Percentiles rank a stretch among this genome's conserved stretches.
Evolutionary conservation across 2,329 filamentous ascomycete species (phyloP).

Genomic region (Thermothelomyces thermophilus): DNA sequence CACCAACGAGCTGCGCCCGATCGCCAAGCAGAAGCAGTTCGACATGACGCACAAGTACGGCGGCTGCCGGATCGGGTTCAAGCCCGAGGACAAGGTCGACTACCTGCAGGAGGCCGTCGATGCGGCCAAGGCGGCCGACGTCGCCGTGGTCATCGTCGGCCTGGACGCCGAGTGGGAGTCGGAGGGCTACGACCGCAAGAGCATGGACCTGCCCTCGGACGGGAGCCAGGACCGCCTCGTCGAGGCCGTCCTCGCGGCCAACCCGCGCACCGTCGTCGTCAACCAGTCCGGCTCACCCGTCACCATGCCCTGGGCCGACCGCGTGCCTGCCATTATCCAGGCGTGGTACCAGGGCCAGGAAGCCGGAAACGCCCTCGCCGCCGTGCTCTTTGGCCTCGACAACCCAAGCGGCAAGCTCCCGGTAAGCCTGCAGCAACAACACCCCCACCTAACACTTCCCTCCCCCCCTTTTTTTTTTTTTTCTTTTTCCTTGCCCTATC

Average conservation of each 20-base stretch:
- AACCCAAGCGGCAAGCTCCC: constrained; percentile 65
- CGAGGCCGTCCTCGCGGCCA: constrained; percentile 54
- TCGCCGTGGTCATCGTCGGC: constrained; percentile 62
- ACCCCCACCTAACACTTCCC: no score
- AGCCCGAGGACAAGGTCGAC: constrained; percentile 56
- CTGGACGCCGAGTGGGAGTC: constrained; percentile 71
- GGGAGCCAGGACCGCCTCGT: constrained; percentile 58
- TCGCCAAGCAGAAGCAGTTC: constrained; percentile 51
- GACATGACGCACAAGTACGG: constrained; percentile 60
- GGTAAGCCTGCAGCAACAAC: no score
- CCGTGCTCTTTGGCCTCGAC: constrained; percentile 56
- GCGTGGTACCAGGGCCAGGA: constrained; percentile 67
- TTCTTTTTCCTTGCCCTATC: not conserved
- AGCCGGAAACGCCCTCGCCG: constrained; percentile 60
- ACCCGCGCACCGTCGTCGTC: constrained; percentile 60
- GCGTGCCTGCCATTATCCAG: constrained; percentile 61
- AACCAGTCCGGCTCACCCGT: constrained; percentile 64
- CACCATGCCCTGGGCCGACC: constrained; percentile 62
- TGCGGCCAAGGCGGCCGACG: constrained; percentile 55
- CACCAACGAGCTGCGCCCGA: constrained; percentile 58
- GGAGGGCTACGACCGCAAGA: constrained; percentile 61
- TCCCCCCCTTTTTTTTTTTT: not conserved
- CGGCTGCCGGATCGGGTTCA: constrained; percentile 65
- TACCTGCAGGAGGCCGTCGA: constrained; percentile 60
- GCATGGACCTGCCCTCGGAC: constrained; percentile 52